A percentile compares a stretch with the other conserved stretches of the same genome.
phyloP scores from a whole-genome alignment of 306 rosid species.

The Lathyrus aphaca region DNA sequence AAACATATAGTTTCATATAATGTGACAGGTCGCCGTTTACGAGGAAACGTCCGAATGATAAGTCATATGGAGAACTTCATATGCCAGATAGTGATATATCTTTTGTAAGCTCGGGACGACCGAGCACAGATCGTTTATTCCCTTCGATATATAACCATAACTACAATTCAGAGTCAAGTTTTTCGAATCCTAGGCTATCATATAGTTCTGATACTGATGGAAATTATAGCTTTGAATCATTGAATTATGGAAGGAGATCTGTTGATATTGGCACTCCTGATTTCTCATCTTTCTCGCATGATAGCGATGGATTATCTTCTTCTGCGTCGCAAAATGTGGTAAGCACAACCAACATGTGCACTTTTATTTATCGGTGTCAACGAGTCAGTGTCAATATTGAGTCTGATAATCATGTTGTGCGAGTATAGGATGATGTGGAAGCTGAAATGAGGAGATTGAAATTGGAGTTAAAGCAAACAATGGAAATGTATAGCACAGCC shows the following conservation, averaged over 20 bases:
- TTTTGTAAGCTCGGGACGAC: conserved; percentile 70
- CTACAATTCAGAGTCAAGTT: conserved; percentile 46
- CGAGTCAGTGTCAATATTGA: too few species aligned
- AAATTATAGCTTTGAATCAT: conserved; percentile 64
- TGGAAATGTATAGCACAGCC: conserved; percentile 96
- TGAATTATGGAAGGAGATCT: conserved; percentile 55
- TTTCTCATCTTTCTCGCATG: conserved; percentile 69
- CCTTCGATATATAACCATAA: conserved; percentile 45
- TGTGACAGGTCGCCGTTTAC: conserved; percentile 79
- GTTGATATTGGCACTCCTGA: conserved; percentile 60
- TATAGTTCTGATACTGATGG: conserved; percentile 60
- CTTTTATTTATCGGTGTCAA: not conserved
- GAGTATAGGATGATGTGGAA: conserved; percentile 85
- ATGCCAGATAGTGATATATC: conserved; percentile 63
- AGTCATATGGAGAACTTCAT: conserved; percentile 55
- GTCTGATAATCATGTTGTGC: conserved; percentile 26
- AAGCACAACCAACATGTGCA: conserved; percentile 32
- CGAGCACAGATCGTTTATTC: conserved; percentile 70
- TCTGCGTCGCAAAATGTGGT: conserved; percentile 58
- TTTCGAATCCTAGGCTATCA: conserved; percentile 60
- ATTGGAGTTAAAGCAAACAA: conserved; percentile 92
- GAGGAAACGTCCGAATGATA: conserved; percentile 56
- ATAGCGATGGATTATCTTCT: conserved; percentile 59
- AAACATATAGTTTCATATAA: not conserved
- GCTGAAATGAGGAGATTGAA: conserved; percentile 90